A percentile compares a stretch with the other conserved stretches of the same genome.
phyloP scores from a whole-genome alignment of 495 filamentous ascomycete species.

The Daldinia grandis region DNA sequence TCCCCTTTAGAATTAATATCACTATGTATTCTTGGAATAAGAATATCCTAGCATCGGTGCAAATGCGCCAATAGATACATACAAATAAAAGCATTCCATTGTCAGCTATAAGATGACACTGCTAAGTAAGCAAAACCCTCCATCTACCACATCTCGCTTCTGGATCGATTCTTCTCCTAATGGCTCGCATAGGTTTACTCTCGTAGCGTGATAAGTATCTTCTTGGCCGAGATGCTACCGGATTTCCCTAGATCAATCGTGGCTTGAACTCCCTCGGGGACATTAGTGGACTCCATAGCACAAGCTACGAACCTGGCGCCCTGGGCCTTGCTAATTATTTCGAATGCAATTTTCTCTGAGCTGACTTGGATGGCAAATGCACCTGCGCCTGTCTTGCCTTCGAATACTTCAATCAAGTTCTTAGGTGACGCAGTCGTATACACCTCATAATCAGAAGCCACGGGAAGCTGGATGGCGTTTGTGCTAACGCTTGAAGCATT shows the following conservation, averaged over 20 bases:
- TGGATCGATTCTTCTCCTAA: background rate
- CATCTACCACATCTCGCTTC: background rate
- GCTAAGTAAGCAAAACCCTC: background rate
- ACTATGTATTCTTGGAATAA: too few species aligned
- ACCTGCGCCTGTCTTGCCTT: conserved; percentile 32
- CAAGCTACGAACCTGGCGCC: conserved; percentile 44
- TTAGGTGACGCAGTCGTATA: conserved; percentile 62
- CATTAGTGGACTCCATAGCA: conserved; percentile 26
- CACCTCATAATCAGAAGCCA: conserved; percentile 66
- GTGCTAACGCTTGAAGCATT: conserved; percentile 67
- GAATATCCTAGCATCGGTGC: too few species aligned
- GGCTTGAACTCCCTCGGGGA: conserved; percentile 34
- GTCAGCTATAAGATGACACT: background rate
- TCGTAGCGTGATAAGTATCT: conserved; percentile 41
- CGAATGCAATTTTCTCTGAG: conserved; percentile 25
- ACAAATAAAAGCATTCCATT: too few species aligned
- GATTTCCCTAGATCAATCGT: conserved; percentile 32
- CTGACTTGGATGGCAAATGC: conserved; percentile 21
- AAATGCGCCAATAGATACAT: too few species aligned
- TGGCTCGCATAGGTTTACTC: background rate
- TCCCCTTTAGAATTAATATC: too few species aligned
- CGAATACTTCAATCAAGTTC: conserved; percentile 56
- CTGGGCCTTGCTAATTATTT: conserved; percentile 24
- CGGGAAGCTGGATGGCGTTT: conserved; percentile 70
- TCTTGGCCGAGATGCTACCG: conserved; percentile 32